These are phyloP conservation scores for Colletotrichum sublineola DNA, from an alignment of 2,329 filamentous ascomycete species.

Conservation along the genomic window DNA sequence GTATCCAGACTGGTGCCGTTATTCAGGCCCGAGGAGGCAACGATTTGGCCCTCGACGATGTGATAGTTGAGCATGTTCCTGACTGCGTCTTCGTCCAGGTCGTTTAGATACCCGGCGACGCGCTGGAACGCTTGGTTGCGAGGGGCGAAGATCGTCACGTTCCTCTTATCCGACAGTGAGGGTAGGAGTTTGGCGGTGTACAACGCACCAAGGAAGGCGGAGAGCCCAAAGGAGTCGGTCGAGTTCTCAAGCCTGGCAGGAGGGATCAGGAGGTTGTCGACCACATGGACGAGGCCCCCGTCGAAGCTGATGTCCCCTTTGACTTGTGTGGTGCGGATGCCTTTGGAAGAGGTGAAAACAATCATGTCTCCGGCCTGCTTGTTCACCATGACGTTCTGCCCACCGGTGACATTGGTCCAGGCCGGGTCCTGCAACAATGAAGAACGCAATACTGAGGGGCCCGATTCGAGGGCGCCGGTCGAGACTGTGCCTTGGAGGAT, in stretches of 20 bases:
- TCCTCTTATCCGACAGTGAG: conserved; percentile 56
- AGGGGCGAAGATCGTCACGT: conserved; percentile 70
- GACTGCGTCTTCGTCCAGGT: conserved; percentile 56
- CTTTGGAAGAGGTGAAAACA: conserved; percentile 56
- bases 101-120: conserved; percentile 58
- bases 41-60: conserved; percentile 65
- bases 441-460: conserved; percentile 55
- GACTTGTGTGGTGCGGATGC: conserved; percentile 57
- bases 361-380: conserved; percentile 57
- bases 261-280: conserved; percentile 65
- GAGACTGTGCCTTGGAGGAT: conserved; percentile 66
- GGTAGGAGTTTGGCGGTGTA: conserved; percentile 53
- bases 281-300: conserved; percentile 65
- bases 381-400: conserved; percentile 62
- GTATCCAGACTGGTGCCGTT: conserved; percentile 49
- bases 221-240: conserved; percentile 53
- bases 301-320: conserved; percentile 61
- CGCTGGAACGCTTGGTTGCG: conserved; percentile 64
- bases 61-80: conserved; percentile 67
- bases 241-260: conserved; percentile 56
- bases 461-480: conserved; percentile 53
- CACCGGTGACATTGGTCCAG: conserved; percentile 64
- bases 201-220: conserved; percentile 57
- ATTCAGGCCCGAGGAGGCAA: conserved; percentile 60
- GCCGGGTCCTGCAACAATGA: conserved; percentile 58